Evolutionary conservation across 352 stramenopile species (phyloP), one percentile per base, ranked within the genome.

Genomic region (Pseudoperonospora humuli): DNA sequence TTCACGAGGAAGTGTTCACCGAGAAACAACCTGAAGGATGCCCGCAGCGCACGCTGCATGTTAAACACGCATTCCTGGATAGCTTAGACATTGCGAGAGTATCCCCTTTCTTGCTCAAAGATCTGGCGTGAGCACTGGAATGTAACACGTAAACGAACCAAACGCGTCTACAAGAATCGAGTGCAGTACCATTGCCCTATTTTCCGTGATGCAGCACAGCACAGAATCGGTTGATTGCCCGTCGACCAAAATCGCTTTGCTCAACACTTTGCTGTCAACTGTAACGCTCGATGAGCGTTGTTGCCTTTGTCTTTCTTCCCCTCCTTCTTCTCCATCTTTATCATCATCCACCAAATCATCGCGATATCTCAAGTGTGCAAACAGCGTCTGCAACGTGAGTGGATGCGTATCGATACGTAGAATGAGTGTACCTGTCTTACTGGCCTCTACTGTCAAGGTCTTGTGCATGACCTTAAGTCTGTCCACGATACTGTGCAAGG

Each of bases 131-230:
- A 86, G 67, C 14, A 86, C 75, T 5, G 79, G 79, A 20, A 88
- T 61, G 45, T 92, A 92, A 56, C 79, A 89, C 39, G 79, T 92
- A 50, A 92, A 73, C 4, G 79, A 88, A 3, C 79, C 79, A 36
- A 89, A 89, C 34, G 55, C 65, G 42, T 89, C 75, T 18, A 78
- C 49, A 6, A 92, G 56, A 54, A 92, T 85, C 6, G 70, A 75
- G 52, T 92, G 79, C 37, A 92, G 44, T 27, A 89, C 79, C 48
- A 92, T 75, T 9, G 77, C 79, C 26, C 62, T 66, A 44, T 86
- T 72, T 42, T 92, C 79, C n/a, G 78, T 80, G 26, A 92, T 81
- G 38, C 79, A 92, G 61, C 79, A 88, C 25, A 92, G 46, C 18
- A 92, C 67, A 5, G 67, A 79, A 32, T 81, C 62, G 3, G 74